phyloP scores from a whole-genome alignment of 768 basidiomycete species.

The Leccinellum luteum region DNA sequence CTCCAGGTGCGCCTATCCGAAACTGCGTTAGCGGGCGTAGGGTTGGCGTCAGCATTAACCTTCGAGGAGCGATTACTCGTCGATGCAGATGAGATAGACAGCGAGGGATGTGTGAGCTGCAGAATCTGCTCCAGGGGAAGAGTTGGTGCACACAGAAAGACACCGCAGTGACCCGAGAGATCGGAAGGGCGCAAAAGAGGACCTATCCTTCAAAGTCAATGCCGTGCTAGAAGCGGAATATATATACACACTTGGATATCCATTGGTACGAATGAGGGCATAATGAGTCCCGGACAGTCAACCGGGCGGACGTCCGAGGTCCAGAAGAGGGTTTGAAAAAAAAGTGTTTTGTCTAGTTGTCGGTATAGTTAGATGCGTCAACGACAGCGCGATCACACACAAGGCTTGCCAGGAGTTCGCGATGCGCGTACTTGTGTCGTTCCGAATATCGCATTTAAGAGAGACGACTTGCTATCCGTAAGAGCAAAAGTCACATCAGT shows the following conservation, averaged over 20 bases:
- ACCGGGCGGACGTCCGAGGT: constrained; percentile 83
- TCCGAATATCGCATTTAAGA: constrained; percentile 90
- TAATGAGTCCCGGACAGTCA: constrained; percentile 93
- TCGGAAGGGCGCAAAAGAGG: constrained; percentile 68
- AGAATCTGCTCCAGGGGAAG: constrained; percentile 78
- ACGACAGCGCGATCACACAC: constrained; percentile 32
- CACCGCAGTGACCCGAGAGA: constrained; percentile 80
- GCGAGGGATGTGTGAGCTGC: constrained; percentile 51
- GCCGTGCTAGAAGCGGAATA: neutral
- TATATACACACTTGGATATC: constrained; percentile 62
- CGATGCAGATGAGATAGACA: constrained; percentile 8
- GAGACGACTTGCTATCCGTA: constrained; percentile 86
- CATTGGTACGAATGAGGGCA: constrained; percentile 81
- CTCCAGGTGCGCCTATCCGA: constrained; percentile 83
- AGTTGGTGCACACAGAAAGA: constrained; percentile 79
- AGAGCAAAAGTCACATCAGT: neutral
- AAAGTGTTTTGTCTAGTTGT: constrained; percentile 81
- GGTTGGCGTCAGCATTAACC: neutral
- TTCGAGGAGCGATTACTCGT: neutral
- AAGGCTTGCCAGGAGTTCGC: constrained; percentile 85
- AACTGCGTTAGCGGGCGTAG: neutral
- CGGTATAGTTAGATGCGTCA: neutral
- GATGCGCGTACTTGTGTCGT: constrained; percentile 74
- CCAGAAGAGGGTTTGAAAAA: constrained; percentile 91
- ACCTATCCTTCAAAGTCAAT: constrained; percentile 41